These are phyloP conservation scores for Pythium insidiosum DNA, from an alignment of 352 stramenopile genomes.

Conservation along the genomic window DNA sequence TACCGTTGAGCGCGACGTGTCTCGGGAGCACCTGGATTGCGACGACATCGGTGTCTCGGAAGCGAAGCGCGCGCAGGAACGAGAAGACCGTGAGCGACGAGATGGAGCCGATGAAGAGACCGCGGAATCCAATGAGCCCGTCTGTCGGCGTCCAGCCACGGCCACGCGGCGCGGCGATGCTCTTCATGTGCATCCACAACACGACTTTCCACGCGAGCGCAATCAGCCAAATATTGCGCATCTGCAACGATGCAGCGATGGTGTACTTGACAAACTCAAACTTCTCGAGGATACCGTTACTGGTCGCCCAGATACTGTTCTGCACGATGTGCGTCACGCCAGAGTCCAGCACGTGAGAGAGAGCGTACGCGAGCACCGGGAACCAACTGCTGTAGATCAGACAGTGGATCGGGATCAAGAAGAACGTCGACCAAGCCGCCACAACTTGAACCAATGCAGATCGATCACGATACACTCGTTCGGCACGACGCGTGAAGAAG, in stretches of 20 bases:
- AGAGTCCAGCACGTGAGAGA: slow-evolving; percentile 21
- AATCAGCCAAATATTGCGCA: slow-evolving; percentile 27
- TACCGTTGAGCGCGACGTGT: neutral
- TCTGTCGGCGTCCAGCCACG: neutral
- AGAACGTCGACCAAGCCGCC: neutral
- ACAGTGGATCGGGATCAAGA: slow-evolving; percentile 10
- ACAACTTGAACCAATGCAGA: neutral
- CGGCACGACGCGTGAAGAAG: neutral
- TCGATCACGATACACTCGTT: neutral
- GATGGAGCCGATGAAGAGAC: neutral
- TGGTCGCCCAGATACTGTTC: slow-evolving; percentile 15
- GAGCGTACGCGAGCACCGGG: slow-evolving; percentile 18
- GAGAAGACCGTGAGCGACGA: neutral
- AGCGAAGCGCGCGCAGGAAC: neutral
- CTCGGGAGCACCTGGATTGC: neutral
- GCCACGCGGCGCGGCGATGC: no score
- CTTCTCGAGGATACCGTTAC: slow-evolving; percentile 6
- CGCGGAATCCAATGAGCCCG: neutral
- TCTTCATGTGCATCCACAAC: no score
- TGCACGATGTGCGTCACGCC: slow-evolving; percentile 12
- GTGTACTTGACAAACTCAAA: slow-evolving; percentile 18
- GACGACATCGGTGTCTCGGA: slow-evolving; percentile 3
- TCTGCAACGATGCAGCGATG: slow-evolving; percentile 17
- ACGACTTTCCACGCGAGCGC: slow-evolving; percentile 10
- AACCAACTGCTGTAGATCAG: slow-evolving; percentile 21